Conservation (phyloP, 352 stramenopile genomes). For the Pythium brachiatum region DNA sequence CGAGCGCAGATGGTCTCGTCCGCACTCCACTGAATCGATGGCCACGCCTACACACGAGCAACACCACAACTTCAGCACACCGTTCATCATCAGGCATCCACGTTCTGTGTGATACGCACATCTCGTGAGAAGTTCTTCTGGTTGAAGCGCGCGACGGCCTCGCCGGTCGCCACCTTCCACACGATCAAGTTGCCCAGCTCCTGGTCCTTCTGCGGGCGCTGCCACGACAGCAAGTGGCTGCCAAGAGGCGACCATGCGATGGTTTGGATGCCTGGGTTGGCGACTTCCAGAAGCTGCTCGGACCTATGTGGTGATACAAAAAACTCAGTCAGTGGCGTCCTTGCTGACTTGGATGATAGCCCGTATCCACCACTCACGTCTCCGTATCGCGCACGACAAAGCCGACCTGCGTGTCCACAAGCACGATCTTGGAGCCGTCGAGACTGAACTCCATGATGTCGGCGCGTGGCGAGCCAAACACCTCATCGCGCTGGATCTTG, state of each 20-base stretch:
- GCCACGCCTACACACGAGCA: slow-evolving; percentile 65
- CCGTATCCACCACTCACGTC: slow-evolving; percentile 28
- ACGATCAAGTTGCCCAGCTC: slow-evolving; percentile 79
- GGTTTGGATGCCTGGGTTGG: slow-evolving; percentile 72
- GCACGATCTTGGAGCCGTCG: slow-evolving; percentile 62
- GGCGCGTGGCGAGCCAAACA: slow-evolving; percentile 40
- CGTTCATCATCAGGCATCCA: background rate
- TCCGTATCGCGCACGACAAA: slow-evolving; percentile 72
- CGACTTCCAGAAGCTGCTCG: slow-evolving; percentile 53
- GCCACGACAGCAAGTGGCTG: slow-evolving; percentile 86
- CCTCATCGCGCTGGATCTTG: slow-evolving; percentile 53
- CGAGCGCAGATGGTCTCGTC: slow-evolving; percentile 86
- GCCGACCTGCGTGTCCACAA: slow-evolving; percentile 58
- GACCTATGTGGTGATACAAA: slow-evolving; percentile 27
- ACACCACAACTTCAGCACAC: background rate
- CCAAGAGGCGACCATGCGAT: slow-evolving; percentile 80
- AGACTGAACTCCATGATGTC: slow-evolving; percentile 77
- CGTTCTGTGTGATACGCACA: slow-evolving; percentile 31
- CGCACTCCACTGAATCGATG: slow-evolving; percentile 87
- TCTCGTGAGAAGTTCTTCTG: slow-evolving; percentile 86
- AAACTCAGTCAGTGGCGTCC: background rate
- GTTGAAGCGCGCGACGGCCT: slow-evolving; percentile 68
- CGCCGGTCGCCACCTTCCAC: slow-evolving; percentile 62
- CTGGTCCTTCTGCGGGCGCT: slow-evolving; percentile 77
- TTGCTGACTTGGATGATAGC: no score